Conservation (phyloP, 345 rosid species). For the Lepidium aucheri region DNA sequence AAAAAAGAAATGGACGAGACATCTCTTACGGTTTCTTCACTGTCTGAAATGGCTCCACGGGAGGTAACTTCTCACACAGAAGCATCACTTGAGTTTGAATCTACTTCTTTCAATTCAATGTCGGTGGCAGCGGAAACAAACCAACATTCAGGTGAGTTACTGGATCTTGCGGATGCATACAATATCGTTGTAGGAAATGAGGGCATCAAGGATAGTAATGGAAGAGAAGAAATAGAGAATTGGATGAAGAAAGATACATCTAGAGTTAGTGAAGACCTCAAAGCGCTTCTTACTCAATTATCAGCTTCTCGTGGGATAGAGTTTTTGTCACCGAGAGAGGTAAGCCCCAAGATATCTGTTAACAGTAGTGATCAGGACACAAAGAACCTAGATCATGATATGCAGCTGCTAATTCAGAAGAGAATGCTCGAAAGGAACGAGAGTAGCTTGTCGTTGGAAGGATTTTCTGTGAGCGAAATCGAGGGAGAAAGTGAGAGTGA, state of each 20-base stretch:
- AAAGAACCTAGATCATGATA: conserved; percentile 34
- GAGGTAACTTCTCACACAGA: neutral
- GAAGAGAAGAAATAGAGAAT: conserved; percentile 42
- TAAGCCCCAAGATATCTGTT: conserved; percentile 50
- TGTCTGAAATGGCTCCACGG: conserved; percentile 20
- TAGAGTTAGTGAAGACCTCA: conserved; percentile 62
- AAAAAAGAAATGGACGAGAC: conserved; percentile 29
- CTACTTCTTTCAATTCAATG: conserved; percentile 28
- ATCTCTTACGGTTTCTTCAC: conserved; percentile 29
- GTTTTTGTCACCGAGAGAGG: conserved; percentile 35
- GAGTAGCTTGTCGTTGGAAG: conserved; percentile 75
- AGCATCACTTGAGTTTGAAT: conserved; percentile 16
- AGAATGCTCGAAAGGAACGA: conserved; percentile 83
- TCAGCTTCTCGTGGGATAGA: conserved; percentile 67
- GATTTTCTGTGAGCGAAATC: conserved; percentile 67
- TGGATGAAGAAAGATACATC: conserved; percentile 69
- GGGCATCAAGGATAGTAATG: conserved; percentile 48
- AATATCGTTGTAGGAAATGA: conserved; percentile 55
- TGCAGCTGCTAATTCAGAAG: conserved; percentile 55
- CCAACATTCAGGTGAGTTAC: conserved; percentile 26
- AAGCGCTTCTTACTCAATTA: conserved; percentile 58
- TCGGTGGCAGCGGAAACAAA: conserved; percentile 34
- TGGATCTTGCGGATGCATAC: conserved; percentile 85
- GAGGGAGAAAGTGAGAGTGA: conserved; percentile 79
- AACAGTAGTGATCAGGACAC: conserved; percentile 38